phyloP scores from a whole-genome alignment of 2,329 filamentous ascomycete genomes.

The Metarhizium humberi region DNA sequence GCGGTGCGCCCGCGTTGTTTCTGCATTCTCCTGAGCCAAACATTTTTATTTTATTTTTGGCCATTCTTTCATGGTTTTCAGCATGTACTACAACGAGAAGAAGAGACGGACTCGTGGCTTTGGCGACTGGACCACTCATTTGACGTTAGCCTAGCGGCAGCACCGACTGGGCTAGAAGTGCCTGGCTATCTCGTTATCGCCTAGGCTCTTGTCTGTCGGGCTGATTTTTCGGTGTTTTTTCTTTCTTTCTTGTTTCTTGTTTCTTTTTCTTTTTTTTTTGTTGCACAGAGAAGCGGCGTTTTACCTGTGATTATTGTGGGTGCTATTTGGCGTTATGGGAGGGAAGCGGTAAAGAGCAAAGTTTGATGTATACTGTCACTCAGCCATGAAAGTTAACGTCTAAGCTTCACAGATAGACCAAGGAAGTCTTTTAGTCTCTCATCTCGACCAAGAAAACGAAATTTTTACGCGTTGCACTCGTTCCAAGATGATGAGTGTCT shows the following conservation, averaged over 20 bases:
- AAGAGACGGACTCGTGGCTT: neutral
- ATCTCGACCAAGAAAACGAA: neutral
- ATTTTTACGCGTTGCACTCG: no score
- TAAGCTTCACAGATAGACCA: conserved; percentile 11
- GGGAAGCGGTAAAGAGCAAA: conserved; percentile 18
- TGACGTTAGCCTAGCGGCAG: neutral
- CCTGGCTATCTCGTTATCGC: neutral
- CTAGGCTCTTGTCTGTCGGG: neutral
- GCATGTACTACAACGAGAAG: neutral
- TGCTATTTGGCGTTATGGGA: conserved; percentile 20
- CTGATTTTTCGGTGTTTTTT: neutral
- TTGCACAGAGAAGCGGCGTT: conserved; percentile 15
- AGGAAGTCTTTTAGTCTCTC: neutral
- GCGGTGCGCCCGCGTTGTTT: neutral
- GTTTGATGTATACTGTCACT: conserved; percentile 18
- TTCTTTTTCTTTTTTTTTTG: neutral
- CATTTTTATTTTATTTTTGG: neutral
- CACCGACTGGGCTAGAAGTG: neutral
- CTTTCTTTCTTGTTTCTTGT: neutral
- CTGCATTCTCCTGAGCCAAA: neutral
- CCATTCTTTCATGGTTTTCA: neutral
- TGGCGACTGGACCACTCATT: neutral
- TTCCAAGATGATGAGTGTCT: neutral
- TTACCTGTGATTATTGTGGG: conserved; percentile 10
- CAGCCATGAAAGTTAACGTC: conserved; percentile 12